phyloP scores from a whole-genome alignment of 495 filamentous ascomycete genomes.

The Xylaria cubensis region DNA sequence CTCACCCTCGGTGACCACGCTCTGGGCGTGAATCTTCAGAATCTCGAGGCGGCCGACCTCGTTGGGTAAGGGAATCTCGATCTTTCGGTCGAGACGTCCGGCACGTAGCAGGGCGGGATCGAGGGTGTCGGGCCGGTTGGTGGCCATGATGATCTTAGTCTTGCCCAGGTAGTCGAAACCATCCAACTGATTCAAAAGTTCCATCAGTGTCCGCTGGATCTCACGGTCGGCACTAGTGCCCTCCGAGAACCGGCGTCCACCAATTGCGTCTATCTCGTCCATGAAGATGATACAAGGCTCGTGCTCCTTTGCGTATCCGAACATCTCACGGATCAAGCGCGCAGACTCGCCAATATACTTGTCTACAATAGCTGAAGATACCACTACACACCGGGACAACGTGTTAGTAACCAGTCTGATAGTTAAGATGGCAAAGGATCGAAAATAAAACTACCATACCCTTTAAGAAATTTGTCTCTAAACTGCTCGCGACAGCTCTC shows the following conservation, averaged over 20 bases:
- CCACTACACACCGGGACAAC: slow-evolving; percentile 64
- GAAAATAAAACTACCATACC: slow-evolving; percentile 57
- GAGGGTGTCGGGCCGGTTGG: slow-evolving; percentile 96
- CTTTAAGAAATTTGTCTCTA: slow-evolving; percentile 99
- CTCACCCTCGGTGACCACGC: slow-evolving; percentile 88
- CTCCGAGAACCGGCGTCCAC: slow-evolving; percentile 96
- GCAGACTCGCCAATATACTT: slow-evolving; percentile 99
- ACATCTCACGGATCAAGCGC: slow-evolving; percentile 98
- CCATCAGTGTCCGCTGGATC: slow-evolving; percentile 99
- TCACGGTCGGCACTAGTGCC: slow-evolving; percentile 98
- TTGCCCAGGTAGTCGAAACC: slow-evolving; percentile 99
- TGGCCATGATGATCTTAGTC: slow-evolving; percentile 99
- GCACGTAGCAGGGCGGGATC: slow-evolving; percentile 94
- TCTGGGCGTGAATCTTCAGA: slow-evolving; percentile 93
- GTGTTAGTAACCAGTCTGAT: slow-evolving; percentile 25
- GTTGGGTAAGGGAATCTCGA: slow-evolving; percentile 98
- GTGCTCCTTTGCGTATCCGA: slow-evolving; percentile 99
- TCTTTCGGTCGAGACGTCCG: slow-evolving; percentile 94
- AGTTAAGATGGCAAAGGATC: slow-evolving; percentile 3
- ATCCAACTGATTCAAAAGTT: slow-evolving; percentile 97
- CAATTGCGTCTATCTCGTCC: slow-evolving; percentile 99
- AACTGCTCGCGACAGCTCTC: slow-evolving; percentile 91
- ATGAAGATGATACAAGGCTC: slow-evolving; percentile 99
- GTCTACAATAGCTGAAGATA: slow-evolving; percentile 99
- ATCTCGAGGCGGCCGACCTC: slow-evolving; percentile 98